A percentile compares a stretch with the other conserved stretches of the same genome.
phyloP scores from a whole-genome alignment of 495 filamentous ascomycete species.

The Cudoniella acicularis region DNA sequence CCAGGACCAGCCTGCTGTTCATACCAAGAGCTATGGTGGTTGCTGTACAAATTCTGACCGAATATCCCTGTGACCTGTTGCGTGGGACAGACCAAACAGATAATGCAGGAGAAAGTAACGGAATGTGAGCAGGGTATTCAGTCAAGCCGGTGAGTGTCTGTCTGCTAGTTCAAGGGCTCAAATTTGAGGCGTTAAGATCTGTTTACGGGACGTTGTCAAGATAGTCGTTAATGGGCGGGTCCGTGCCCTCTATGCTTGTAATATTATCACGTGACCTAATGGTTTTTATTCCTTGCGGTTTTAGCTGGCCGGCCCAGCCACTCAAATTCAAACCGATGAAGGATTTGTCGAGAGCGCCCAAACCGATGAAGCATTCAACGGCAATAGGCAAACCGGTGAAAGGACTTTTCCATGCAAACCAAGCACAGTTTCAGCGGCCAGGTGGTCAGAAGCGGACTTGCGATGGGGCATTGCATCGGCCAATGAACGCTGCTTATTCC shows the following conservation, averaged over 20 bases:
- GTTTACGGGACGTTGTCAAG: background rate
- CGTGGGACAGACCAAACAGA: background rate
- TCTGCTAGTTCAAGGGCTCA: background rate
- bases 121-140: background rate
- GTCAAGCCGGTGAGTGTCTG: background rate
- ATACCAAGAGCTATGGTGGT: background rate
- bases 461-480: background rate
- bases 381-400: slow-evolving; percentile 3
- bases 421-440: background rate
- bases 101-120: background rate
- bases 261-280: background rate
- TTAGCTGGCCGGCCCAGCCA: background rate
- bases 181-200: background rate
- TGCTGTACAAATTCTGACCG: background rate
- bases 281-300: background rate
- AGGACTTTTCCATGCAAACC: background rate
- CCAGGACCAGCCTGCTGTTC: background rate
- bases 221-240: background rate
- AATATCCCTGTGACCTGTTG: background rate
- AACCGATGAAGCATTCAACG: slow-evolving; percentile 1
- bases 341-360: background rate
- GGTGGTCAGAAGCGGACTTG: background rate
- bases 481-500: slow-evolving; percentile 1
- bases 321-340: background rate
- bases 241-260: background rate